Evolutionary conservation across 2,329 filamentous ascomycete species (phyloP).

Genomic region (Fusarium pilosicola): DNA sequence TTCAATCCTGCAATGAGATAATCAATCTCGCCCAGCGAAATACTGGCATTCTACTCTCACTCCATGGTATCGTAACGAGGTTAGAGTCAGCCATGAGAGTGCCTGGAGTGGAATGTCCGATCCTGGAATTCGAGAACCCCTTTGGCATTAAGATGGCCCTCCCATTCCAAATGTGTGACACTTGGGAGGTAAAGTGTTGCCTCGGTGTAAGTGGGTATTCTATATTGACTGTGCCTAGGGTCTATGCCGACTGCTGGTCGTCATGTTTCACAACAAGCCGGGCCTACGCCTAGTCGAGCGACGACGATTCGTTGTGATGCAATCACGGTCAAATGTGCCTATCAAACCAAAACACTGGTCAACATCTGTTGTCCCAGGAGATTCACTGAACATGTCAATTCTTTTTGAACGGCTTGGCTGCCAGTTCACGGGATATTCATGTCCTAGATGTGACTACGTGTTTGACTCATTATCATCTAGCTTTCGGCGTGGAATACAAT

Average conservation of each 20-base stretch:
- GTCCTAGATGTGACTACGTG: neutral
- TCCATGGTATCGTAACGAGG: neutral
- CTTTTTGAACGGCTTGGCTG: accelerated
- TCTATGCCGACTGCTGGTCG: neutral
- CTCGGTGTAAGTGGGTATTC: no score
- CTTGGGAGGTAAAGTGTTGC: neutral
- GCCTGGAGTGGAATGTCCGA: neutral
- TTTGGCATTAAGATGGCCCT: neutral
- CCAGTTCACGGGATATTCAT: neutral
- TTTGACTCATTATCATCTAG: neutral
- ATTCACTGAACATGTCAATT: neutral
- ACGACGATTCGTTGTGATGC: neutral
- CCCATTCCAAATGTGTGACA: neutral
- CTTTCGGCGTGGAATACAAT: accelerated
- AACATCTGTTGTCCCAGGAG: neutral
- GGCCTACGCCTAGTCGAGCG: neutral
- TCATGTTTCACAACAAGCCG: neutral
- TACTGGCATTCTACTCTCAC: neutral
- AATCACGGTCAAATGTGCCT: neutral
- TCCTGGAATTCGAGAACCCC: neutral
- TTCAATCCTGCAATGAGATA: neutral
- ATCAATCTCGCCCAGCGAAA: neutral
- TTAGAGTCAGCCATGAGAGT: neutral
- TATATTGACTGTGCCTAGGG: neutral
- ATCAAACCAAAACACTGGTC: neutral